Conservation (phyloP, 1,284 basidiomycete genomes). For the Boletellus deceptivus region DNA sequence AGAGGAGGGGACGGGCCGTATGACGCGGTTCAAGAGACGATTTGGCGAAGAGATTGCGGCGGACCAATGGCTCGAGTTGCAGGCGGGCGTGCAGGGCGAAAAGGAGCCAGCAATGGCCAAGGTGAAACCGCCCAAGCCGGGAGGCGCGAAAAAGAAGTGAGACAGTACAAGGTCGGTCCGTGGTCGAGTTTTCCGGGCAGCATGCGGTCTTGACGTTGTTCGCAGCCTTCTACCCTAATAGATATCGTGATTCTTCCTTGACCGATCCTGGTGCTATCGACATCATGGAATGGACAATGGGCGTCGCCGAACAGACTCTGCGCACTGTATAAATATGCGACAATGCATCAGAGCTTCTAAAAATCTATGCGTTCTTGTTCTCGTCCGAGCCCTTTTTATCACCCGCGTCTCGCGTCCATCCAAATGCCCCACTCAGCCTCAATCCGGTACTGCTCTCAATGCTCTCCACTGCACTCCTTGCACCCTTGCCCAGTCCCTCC, state of each 20-base stretch:
- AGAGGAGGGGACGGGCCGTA: constrained; percentile 65
- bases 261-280: no score
- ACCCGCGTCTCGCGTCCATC: constrained; percentile 25
- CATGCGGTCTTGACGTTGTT: no score
- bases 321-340: no score
- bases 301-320: no score
- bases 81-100: constrained; percentile 26
- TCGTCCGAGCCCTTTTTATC: constrained; percentile 17
- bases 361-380: constrained; percentile 16
- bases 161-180: no score
- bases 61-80: constrained; percentile 34
- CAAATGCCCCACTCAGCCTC: constrained; percentile 63
- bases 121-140: constrained; percentile 18
- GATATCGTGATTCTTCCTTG: no score
- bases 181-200: no score
- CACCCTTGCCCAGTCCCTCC: constrained; percentile 45
- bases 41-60: constrained; percentile 62
- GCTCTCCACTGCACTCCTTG: constrained; percentile 50
- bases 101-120: constrained; percentile 30
- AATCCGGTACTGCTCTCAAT: constrained; percentile 72
- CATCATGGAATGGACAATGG: no score
- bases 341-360: not conserved
- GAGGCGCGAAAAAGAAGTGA: constrained; percentile 24
- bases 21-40: constrained; percentile 76
- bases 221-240: no score